A percentile compares a stretch with the other conserved stretches of the same genome.
Evolutionary conservation across 139 green algal species (phyloP).

Genomic region (Limnomonas spitsbergensis): DNA sequence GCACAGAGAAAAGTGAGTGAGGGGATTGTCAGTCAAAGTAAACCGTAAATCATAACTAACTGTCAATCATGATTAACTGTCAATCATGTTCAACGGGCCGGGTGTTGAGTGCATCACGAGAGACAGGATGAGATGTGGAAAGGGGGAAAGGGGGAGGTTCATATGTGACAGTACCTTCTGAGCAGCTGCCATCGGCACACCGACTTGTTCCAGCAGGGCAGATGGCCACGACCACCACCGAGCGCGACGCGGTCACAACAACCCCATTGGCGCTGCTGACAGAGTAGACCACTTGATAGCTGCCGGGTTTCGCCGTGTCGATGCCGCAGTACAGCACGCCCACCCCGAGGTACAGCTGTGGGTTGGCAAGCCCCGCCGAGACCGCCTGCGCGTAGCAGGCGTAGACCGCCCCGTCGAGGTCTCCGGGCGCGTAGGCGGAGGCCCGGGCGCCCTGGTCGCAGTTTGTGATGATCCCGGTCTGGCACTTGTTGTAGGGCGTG

Average conservation of each 20-base stretch:
- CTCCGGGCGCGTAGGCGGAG: not conserved
- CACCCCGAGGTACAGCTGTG: not conserved
- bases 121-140: not conserved
- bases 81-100: too few species aligned
- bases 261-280: not conserved
- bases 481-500: not conserved
- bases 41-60: not conserved
- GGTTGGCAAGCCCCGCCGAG: not conserved
- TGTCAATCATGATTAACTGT: not conserved
- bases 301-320: not conserved
- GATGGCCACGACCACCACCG: not conserved
- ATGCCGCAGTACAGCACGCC: not conserved
- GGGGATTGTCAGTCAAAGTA: not conserved
- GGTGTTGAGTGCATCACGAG: not conserved
- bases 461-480: not conserved
- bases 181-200: not conserved
- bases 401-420: not conserved
- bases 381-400: not conserved
- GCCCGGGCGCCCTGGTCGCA: not conserved
- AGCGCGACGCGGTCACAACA: not conserved
- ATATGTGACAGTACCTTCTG: not conserved
- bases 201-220: not conserved
- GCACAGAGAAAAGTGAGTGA: not conserved
- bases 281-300: not conserved
- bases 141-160: not conserved